Conservation (phyloP, 2,329 filamentous ascomycete genomes). For the Canariomyces notabilis region DNA sequence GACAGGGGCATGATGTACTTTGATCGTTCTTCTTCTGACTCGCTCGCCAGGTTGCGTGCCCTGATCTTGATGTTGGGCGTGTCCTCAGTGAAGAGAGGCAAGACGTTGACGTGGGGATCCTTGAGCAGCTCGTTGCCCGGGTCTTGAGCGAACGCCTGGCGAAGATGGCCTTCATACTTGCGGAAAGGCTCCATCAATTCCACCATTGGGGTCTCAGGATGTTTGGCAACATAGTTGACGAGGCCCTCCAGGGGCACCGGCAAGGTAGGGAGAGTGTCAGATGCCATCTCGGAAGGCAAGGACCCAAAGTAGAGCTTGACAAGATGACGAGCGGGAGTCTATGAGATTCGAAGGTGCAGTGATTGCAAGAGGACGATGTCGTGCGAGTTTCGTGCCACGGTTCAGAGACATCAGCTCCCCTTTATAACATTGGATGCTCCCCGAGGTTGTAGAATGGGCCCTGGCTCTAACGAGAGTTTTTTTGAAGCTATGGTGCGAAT, state of each 20-base stretch:
- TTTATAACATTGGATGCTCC: too few relatives aligned
- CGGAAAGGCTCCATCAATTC: constrained; percentile 63
- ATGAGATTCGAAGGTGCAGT: too few relatives aligned
- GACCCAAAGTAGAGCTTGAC: neutral
- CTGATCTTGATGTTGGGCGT: constrained; percentile 56
- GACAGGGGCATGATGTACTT: constrained; percentile 66
- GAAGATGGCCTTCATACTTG: constrained; percentile 60
- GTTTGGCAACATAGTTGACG: constrained; percentile 49
- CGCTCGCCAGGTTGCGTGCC: constrained; percentile 53
- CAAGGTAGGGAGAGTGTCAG: constrained; percentile 39
- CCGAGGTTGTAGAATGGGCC: too few relatives aligned
- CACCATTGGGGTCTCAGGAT: constrained; percentile 48
- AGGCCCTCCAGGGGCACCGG: constrained; percentile 44
- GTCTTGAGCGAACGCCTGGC: constrained; percentile 65
- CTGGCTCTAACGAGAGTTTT: too few relatives aligned
- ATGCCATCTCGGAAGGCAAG: constrained; percentile 30
- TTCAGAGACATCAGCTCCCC: too few relatives aligned
- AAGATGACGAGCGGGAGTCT: too few relatives aligned
- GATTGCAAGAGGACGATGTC: too few relatives aligned
- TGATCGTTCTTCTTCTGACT: constrained; percentile 56
- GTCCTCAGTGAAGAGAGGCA: constrained; percentile 59
- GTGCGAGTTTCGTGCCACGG: too few relatives aligned
- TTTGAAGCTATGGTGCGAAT: too few relatives aligned
- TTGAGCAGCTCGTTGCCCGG: constrained; percentile 53
- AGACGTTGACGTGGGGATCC: constrained; percentile 56